Evolutionary conservation across 176 grass and related monocot genomes (phyloP).

Genomic region (Phragmites australis): DNA sequence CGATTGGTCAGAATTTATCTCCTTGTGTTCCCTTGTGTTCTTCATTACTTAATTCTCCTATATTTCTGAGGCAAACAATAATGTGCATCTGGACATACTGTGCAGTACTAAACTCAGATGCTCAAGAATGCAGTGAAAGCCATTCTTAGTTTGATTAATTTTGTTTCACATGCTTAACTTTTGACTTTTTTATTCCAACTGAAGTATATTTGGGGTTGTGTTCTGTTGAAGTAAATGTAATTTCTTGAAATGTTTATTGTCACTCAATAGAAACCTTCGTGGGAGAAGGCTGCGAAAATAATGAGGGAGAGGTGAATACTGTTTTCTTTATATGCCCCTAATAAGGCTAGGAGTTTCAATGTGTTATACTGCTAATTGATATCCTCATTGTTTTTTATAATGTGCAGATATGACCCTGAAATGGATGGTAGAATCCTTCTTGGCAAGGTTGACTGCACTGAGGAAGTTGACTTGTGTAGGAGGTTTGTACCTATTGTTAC

Average conservation of each 20-base stretch:
- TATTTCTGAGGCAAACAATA: slow-evolving; percentile 4
- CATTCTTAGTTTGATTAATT: not conserved
- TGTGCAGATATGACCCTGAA: slow-evolving; percentile 92
- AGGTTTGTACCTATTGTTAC: slow-evolving; percentile 51
- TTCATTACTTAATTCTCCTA: not conserved
- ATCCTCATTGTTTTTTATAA: not conserved
- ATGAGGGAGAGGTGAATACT: slow-evolving; percentile 75
- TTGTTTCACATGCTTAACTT: not conserved
- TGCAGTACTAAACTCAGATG: not conserved
- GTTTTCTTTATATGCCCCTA: slow-evolving; percentile 27
- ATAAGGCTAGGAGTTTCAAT: not conserved
- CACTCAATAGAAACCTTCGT: slow-evolving; percentile 82
- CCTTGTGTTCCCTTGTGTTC: not conserved
- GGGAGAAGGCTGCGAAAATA: slow-evolving; percentile 92
- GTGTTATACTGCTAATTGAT: not conserved
- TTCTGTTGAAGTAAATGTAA: slow-evolving; percentile 25
- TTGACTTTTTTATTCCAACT: slow-evolving; percentile 18
- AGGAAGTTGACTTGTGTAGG: slow-evolving; percentile 71
- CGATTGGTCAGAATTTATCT: slow-evolving; percentile 69
- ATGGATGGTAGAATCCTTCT: slow-evolving; percentile 91
- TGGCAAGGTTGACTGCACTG: slow-evolving; percentile 86
- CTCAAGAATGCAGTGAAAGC: not conserved
- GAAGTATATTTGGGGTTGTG: not conserved
- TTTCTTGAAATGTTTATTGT: slow-evolving; percentile 30
- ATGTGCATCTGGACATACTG: not conserved